Percentiles rank a stretch among this genome's conserved stretches.
phyloP scores from a whole-genome alignment of 257 asterid species.

The Buddleja alternifolia region DNA sequence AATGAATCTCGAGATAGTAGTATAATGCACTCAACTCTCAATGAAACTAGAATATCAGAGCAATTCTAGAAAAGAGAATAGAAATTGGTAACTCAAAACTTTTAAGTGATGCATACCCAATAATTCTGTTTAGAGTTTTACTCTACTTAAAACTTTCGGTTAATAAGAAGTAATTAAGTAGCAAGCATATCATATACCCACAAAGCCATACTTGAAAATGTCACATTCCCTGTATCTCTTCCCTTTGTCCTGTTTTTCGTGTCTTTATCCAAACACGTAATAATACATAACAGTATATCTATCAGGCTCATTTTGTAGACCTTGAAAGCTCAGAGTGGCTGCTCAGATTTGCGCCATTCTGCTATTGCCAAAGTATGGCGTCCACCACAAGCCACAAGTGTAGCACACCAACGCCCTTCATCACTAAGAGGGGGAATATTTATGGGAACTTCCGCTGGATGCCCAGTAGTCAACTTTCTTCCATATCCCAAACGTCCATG shows the following conservation, averaged over 20 bases:
- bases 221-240: not conserved
- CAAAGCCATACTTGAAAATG: not conserved
- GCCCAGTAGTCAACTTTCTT: constrained; percentile 86
- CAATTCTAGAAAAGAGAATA: too few relatives aligned
- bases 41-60: too few relatives aligned
- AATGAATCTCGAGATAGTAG: too few relatives aligned
- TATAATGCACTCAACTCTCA: too few relatives aligned
- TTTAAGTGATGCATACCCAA: too few relatives aligned
- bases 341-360: constrained; percentile 63
- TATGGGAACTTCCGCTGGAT: constrained; percentile 90
- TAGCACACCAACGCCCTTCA: constrained; percentile 78
- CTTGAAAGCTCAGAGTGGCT: constrained; percentile 25
- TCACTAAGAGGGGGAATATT: constrained; percentile 61
- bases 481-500: constrained; percentile 99
- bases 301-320: not conserved
- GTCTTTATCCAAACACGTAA: constrained; percentile 6
- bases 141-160: constrained; percentile 4
- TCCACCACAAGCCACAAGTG: constrained; percentile 93
- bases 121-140: too few relatives aligned
- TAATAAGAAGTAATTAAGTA: not conserved
- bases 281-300: not conserved
- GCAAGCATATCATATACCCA: constrained; percentile 1
- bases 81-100: too few relatives aligned
- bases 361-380: constrained; percentile 85
- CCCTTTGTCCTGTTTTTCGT: not conserved